A percentile compares a stretch with the other conserved stretches of the same genome.
Conservation (phyloP, 2,329 filamentous ascomycete genomes). For the Colletotrichum musae region DNA sequence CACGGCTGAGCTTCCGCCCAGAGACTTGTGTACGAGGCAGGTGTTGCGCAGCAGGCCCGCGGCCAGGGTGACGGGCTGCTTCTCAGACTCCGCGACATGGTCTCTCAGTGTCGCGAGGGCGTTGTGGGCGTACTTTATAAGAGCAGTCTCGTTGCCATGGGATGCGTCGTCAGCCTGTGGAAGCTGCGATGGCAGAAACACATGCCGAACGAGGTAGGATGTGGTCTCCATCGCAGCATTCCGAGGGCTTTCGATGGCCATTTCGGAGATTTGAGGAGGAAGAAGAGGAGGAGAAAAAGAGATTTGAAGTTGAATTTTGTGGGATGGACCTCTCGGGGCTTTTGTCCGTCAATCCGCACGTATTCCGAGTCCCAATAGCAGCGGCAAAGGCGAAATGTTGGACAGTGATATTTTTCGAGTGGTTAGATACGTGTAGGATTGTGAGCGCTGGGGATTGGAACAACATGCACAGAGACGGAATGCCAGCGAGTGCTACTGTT, state of each 20-base stretch:
- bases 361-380: too few species aligned
- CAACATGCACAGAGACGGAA: too few species aligned
- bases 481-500: too few species aligned
- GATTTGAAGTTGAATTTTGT: too few species aligned
- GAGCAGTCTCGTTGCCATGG: neutral
- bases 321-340: too few species aligned
- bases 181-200: conserved; percentile 51
- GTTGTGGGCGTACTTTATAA: neutral
- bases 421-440: too few species aligned
- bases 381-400: too few species aligned
- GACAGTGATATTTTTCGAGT: too few species aligned
- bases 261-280: neutral
- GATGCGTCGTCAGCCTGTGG: conserved; percentile 43
- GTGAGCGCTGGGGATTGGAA: too few species aligned
- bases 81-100: neutral
- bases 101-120: neutral
- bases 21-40: neutral
- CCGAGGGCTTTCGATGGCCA: too few species aligned
- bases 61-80: neutral
- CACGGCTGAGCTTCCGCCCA: neutral
- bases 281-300: neutral
- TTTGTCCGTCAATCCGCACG: too few species aligned
- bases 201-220: conserved; percentile 42
- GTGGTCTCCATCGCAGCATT: too few species aligned
- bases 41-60: neutral